A percentile compares a stretch with the other conserved stretches of the same genome.
phyloP scores from a whole-genome alignment of 2,329 filamentous ascomycete species.

The Aspergillus glaucus region DNA sequence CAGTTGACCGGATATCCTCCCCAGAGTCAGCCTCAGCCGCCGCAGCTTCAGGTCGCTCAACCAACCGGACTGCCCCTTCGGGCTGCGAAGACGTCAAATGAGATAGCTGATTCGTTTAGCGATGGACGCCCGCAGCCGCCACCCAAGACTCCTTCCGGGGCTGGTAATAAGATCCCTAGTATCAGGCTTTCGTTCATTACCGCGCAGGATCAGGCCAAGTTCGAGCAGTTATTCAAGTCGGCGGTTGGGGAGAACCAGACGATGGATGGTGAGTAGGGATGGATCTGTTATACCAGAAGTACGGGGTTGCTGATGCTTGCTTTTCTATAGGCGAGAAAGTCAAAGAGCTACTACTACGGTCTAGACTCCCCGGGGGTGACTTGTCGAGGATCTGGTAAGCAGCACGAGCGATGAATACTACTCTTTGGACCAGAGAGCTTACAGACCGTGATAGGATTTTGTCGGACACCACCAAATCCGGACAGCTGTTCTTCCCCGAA shows the following conservation, averaged over 20 bases:
- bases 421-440: neutral
- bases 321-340: constrained; percentile 63
- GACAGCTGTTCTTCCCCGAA: constrained; percentile 93
- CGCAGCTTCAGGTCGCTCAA: constrained; percentile 37
- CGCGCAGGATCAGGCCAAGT: constrained; percentile 88
- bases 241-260: constrained; percentile 79
- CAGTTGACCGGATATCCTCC: constrained; percentile 54
- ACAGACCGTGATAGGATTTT: constrained; percentile 58
- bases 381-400: constrained; percentile 85
- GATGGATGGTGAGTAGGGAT: constrained; percentile 58
- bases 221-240: constrained; percentile 95
- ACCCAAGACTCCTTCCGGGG: constrained; percentile 41
- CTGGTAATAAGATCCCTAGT: constrained; percentile 74
- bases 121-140: constrained; percentile 53
- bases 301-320: constrained; percentile 9
- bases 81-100: constrained; percentile 55
- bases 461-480: constrained; percentile 91
- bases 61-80: constrained; percentile 45
- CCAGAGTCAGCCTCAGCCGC: constrained; percentile 34
- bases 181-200: constrained; percentile 95
- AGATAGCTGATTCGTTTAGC: constrained; percentile 60
- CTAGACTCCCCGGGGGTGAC: constrained; percentile 77
- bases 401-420: constrained; percentile 2
- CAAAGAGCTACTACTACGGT: constrained; percentile 79
- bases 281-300: neutral